Percentiles rank a stretch among this genome's conserved stretches.
These are phyloP conservation scores for Claviceps spartinae DNA, from an alignment of 2,329 filamentous ascomycete genomes.

Conservation along the genomic window DNA sequence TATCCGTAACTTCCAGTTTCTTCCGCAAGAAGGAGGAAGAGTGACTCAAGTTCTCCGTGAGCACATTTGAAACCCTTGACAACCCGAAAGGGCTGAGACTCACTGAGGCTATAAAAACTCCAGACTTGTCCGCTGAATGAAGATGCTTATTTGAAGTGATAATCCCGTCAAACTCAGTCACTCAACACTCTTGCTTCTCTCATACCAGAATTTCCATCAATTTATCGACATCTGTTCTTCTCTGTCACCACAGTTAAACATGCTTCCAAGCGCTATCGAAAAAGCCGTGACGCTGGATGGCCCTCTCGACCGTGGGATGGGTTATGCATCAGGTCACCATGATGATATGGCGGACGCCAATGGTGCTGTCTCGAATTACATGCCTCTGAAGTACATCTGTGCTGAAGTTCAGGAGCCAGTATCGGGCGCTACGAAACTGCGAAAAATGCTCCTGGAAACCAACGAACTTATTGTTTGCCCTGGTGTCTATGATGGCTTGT, in stretches of 20 bases:
- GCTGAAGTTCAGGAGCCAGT: constrained; percentile 7
- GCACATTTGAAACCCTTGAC: neutral
- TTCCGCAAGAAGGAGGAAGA: neutral
- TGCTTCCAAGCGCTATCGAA: constrained; percentile 6
- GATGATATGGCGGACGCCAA: neutral
- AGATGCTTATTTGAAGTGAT: neutral
- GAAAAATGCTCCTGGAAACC: constrained; percentile 25
- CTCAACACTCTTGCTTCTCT: neutral
- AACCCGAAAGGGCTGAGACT: neutral
- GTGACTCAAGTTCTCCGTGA: neutral
- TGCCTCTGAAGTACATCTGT: constrained; percentile 7
- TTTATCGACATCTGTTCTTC: neutral
- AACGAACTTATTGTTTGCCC: constrained; percentile 42
- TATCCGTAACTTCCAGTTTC: neutral
- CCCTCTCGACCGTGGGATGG: constrained; percentile 4
- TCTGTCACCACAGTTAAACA: neutral
- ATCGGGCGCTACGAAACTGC: constrained; percentile 23
- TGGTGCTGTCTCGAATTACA: neutral
- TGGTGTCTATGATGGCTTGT: constrained; percentile 56
- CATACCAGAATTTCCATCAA: neutral
- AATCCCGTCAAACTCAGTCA: neutral
- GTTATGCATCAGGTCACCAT: constrained; percentile 1
- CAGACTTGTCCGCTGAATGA: neutral
- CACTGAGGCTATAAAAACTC: neutral
- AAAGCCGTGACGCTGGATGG: constrained; percentile 3